These are phyloP conservation scores for Sporobolomyces phaffii DNA, from an alignment of 768 basidiomycete species.

Conservation along the genomic window DNA sequence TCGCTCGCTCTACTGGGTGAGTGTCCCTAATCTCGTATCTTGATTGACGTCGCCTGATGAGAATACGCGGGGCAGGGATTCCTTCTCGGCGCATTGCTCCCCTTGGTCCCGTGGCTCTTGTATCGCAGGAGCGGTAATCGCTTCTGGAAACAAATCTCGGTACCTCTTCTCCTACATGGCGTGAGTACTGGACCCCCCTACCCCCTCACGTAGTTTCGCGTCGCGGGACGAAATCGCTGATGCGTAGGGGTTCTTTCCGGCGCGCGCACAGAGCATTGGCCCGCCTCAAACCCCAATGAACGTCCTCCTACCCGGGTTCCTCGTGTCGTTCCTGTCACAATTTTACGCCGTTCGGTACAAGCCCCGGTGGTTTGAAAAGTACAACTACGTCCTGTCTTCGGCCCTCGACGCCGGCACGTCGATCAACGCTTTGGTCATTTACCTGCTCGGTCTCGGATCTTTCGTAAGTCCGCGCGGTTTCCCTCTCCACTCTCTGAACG, in stretches of 20 bases:
- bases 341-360: constrained; percentile 37
- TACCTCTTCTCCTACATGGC: constrained; percentile 42
- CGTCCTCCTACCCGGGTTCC: constrained; percentile 39
- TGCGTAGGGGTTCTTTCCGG: too few species aligned
- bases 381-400: constrained; percentile 35
- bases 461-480: background rate
- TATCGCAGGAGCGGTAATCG: constrained; percentile 30
- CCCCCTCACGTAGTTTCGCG: background rate
- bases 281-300: constrained; percentile 43
- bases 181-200: background rate
- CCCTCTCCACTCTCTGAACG: background rate
- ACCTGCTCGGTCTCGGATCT: constrained; percentile 15
- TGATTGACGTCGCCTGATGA: too few species aligned
- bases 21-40: background rate
- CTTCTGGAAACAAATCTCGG: constrained; percentile 35
- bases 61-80: too few species aligned
- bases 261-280: constrained; percentile 18
- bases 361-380: constrained; percentile 41
- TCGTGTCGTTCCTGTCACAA: constrained; percentile 37
- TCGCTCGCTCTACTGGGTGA: constrained; percentile 35
- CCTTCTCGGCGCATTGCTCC: constrained; percentile 38
- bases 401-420: constrained; percentile 42
- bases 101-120: constrained; percentile 39
- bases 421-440: constrained; percentile 40
- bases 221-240: too few species aligned